phyloP scores from a whole-genome alignment of 2,329 filamentous ascomycete genomes.

The Exophiala spinifera region DNA sequence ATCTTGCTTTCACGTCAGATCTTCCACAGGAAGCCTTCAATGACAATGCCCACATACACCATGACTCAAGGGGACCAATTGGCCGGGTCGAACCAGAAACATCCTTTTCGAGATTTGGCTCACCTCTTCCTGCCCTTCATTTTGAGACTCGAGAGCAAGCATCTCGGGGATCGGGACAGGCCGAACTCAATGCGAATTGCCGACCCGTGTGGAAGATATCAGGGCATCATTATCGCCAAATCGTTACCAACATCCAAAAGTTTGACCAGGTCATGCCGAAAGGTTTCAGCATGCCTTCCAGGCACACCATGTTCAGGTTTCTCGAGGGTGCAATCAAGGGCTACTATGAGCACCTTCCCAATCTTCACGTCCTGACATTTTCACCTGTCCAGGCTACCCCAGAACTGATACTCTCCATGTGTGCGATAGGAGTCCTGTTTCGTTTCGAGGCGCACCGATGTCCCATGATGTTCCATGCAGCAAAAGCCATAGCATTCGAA shows the following conservation, averaged over 20 bases:
- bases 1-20: neutral
- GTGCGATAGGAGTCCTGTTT: constrained; percentile 56
- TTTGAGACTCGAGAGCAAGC: neutral
- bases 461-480: constrained; percentile 49
- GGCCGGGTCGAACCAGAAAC: neutral
- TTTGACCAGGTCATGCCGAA: neutral
- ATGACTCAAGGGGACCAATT: neutral
- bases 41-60: neutral
- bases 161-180: neutral
- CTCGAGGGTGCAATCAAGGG: constrained; percentile 68
- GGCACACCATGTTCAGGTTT: constrained; percentile 66
- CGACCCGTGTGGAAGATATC: constrained; percentile 7
- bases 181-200: neutral
- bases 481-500: constrained; percentile 19
- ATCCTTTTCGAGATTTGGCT: neutral
- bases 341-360: constrained; percentile 59
- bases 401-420: constrained; percentile 64
- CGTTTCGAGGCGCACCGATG: constrained; percentile 46
- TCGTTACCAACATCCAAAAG: neutral
- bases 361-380: constrained; percentile 67
- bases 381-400: constrained; percentile 62
- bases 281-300: constrained; percentile 63
- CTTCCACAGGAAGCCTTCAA: neutral
- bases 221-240: neutral
- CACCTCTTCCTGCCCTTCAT: neutral